Percentiles rank a stretch among this genome's conserved stretches.
phyloP scores from a whole-genome alignment of 73 alveolate species.

The Paramecium sonneborni region DNA sequence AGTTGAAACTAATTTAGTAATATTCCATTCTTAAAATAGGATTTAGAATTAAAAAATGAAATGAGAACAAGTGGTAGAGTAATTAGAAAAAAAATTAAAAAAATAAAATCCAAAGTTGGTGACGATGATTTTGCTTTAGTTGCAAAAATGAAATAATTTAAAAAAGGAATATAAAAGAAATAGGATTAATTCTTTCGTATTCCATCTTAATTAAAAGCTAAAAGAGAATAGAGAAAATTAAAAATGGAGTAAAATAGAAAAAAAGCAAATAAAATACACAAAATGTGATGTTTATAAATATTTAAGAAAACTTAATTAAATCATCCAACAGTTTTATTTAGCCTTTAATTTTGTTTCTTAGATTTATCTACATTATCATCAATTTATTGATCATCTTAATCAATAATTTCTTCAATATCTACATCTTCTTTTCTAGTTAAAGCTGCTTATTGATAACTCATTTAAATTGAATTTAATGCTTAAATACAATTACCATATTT shows the following conservation, averaged over 20 bases:
- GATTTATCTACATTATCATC: not conserved
- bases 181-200: slow-evolving; percentile 19
- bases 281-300: not conserved
- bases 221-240: slow-evolving; percentile 24
- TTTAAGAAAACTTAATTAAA: not conserved
- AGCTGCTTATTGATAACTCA: not conserved
- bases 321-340: not conserved
- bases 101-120: not conserved
- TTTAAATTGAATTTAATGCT: not conserved
- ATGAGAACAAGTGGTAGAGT: slow-evolving; percentile 53
- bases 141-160: slow-evolving; percentile 9
- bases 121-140: slow-evolving; percentile 11
- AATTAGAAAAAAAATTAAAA: slow-evolving; percentile 7
- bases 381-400: not conserved
- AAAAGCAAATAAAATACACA: slow-evolving; percentile 32
- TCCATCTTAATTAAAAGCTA: slow-evolving; percentile 21
- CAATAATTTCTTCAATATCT: not conserved
- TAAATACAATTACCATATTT: not conserved
- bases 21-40: not conserved
- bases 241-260: slow-evolving; percentile 42
- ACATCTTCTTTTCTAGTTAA: not conserved
- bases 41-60: slow-evolving; percentile 35
- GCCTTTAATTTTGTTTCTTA: no score
- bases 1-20: slow-evolving; percentile 5
- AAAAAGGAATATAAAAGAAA: slow-evolving; percentile 12